phyloP scores from a whole-genome alignment of 225 moss, liverwort and hornwort species.

The Antitrichia curtipendula region DNA sequence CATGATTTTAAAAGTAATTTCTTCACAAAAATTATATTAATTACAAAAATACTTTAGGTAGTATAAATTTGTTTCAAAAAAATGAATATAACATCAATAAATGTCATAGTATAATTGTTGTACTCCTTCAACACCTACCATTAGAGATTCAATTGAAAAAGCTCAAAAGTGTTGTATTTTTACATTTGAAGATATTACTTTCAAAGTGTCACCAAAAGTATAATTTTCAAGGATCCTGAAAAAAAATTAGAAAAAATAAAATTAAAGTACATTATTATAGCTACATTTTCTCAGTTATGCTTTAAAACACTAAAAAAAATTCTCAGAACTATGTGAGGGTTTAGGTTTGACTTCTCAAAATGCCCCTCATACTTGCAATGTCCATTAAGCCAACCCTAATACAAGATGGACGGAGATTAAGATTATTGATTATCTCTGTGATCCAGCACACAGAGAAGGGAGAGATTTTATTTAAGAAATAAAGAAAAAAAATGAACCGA shows the following conservation, averaged over 20 bases:
- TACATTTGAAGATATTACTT: not conserved
- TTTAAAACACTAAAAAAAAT: too few relatives aligned
- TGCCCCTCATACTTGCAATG: not conserved
- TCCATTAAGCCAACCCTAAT: not conserved
- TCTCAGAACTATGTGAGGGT: not conserved
- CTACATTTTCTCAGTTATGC: not conserved
- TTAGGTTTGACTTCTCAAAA: not conserved
- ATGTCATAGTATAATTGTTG: accelerated
- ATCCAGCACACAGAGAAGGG: not conserved
- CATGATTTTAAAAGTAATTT: not conserved
- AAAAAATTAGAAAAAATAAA: not conserved
- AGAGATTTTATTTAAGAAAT: not conserved
- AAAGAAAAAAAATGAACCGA: not conserved
- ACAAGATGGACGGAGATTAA: not conserved
- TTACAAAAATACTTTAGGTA: not conserved
- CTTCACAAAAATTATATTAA: not conserved
- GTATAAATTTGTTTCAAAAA: not conserved
- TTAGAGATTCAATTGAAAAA: not conserved
- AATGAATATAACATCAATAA: not conserved
- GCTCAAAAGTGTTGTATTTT: not conserved
- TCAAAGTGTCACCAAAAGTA: too few relatives aligned
- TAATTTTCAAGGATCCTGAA: too few relatives aligned
- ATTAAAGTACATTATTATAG: not conserved
- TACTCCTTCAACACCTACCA: too few relatives aligned
- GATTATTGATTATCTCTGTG: not conserved